Conservation (phyloP, 2,329 filamentous ascomycete species). For the Phyllosticta ampelicida region DNA sequence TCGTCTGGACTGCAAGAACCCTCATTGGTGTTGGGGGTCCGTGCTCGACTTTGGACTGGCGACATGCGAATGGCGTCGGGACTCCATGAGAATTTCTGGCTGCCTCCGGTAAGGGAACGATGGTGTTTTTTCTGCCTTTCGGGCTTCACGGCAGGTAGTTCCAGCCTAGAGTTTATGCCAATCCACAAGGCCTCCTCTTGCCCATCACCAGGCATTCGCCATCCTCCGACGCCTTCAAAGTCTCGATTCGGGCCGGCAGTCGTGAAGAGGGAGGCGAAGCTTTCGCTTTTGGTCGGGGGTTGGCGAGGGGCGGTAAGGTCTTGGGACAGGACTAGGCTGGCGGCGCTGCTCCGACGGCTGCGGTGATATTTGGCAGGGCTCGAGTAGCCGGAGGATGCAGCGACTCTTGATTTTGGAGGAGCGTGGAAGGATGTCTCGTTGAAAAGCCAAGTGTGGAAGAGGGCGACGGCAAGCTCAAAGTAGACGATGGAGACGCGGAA, state of each 20-base stretch:
- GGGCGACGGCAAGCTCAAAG: constrained; percentile 30
- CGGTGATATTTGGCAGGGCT: constrained; percentile 6
- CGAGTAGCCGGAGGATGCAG: constrained; percentile 10
- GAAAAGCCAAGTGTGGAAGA: constrained; percentile 28
- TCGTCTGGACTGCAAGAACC: constrained; percentile 7
- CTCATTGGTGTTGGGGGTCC: constrained; percentile 2
- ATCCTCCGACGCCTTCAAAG: constrained; percentile 35
- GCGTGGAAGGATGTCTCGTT: constrained; percentile 13
- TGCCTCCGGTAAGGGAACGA: constrained; percentile 24
- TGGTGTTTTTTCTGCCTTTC: constrained; percentile 17
- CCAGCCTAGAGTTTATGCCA: constrained; percentile 32
- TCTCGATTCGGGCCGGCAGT: constrained; percentile 26
- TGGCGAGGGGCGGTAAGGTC: constrained; percentile 9
- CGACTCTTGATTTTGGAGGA: constrained; percentile 12
- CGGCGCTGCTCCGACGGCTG: constrained; percentile 10
- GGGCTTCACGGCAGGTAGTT: constrained; percentile 25
- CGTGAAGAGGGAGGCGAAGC: constrained; percentile 24
- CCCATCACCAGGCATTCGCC: constrained; percentile 26
- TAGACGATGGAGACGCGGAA: constrained; percentile 33
- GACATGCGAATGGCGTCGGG: constrained; percentile 28
- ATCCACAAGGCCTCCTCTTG: constrained; percentile 36
- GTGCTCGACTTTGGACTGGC: constrained; percentile 16
- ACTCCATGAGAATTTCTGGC: constrained; percentile 18
- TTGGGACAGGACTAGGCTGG: constrained; percentile 8
- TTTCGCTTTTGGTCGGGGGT: constrained; percentile 22